Evolutionary conservation across 2,329 filamentous ascomycete species (phyloP), one percentile per base, ranked within the genome.

Genomic region (Endoconidiophora laricicola): DNA sequence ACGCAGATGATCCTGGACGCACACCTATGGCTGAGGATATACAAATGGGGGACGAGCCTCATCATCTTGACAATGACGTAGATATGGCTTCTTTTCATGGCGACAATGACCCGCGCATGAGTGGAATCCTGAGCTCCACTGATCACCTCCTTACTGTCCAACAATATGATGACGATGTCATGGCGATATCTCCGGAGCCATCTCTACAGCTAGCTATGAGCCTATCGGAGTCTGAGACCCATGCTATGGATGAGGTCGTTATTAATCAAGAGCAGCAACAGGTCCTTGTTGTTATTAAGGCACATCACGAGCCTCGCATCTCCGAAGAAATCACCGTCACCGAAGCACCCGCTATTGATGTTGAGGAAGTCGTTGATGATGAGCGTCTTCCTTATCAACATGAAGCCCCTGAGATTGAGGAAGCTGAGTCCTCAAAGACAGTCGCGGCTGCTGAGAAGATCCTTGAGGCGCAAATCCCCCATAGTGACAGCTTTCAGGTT

Each of bases 11-110:
- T 4, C 23, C 38, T 33, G 45, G 39, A 22, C n/a, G 29, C 23
- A 49, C 36, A 14, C 20, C 29, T 22, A 10, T 22, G 22, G 38
- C 44, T 6, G 37, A 29, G 14, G 38, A 48, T 14, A 29, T 50
- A 16, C 48, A 45, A 7, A 50, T 50, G 48, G 40, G 24, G 16
- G 46, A 49, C 18, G 44, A 51, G 9, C 18, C 16, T 10, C 37
- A 44, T 14, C 36, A 45, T 10, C n/a, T 46, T 9, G 49, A 51
- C 26, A 44, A n/a, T 14, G 49, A 51, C 37, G 44, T 51, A 22
- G 49, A 42, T 5, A 51, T 51, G 49, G 48, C 29, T 16, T 51
- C 42, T 12, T 37, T 42, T 20, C n/a, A 51, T 37, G 38, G 29
- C 3, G 49, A 44, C n/a, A 29, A 39, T 4, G 5, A 18, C 18